A percentile compares a stretch with the other conserved stretches of the same genome.
These are phyloP conservation scores for Potentilla sterilis DNA, from an alignment of 306 rosid species.

Conservation along the genomic window DNA sequence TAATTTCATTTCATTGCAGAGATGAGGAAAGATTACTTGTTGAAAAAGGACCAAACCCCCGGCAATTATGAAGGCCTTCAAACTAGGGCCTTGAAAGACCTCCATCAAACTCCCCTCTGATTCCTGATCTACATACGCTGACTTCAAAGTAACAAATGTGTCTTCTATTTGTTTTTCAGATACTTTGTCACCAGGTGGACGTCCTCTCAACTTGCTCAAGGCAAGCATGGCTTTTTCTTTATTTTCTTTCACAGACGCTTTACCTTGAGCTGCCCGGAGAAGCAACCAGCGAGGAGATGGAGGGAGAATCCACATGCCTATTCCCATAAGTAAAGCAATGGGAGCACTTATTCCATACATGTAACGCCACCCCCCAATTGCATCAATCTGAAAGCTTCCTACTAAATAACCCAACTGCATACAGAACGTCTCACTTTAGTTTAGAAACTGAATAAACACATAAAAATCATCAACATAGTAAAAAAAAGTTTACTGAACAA, in stretches of 20 bases:
- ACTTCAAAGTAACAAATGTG: conserved; percentile 59
- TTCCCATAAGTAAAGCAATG: conserved; percentile 78
- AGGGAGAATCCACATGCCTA: conserved; percentile 84
- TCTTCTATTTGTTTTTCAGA: conserved; percentile 88
- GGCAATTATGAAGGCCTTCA: conserved; percentile 81
- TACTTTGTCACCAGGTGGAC: conserved; percentile 65
- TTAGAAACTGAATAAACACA: conserved; percentile 10
- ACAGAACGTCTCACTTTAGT: conserved; percentile 22
- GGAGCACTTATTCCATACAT: conserved; percentile 92
- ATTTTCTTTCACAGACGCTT: conserved; percentile 61
- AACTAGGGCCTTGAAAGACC: conserved; percentile 89
- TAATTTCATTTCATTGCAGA: conserved; percentile 15
- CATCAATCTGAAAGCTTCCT: conserved; percentile 79
- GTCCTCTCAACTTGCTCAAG: conserved; percentile 76
- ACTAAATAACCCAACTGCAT: conserved; percentile 84
- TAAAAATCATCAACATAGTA: conserved; percentile 5
- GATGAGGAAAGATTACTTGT: conserved; percentile 56
- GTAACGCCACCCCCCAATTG: conserved; percentile 89
- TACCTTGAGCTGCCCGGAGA: conserved; percentile 94
- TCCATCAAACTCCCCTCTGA: conserved; percentile 82
- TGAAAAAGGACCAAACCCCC: conserved; percentile 96
- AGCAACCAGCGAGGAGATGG: conserved; percentile 95
- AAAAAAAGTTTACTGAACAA: background rate
- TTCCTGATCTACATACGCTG: conserved; percentile 68
- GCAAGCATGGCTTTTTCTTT: conserved; percentile 71